Evolutionary conservation across 352 stramenopile genomes (phyloP).

Genomic region (Phytopythium vexans): DNA sequence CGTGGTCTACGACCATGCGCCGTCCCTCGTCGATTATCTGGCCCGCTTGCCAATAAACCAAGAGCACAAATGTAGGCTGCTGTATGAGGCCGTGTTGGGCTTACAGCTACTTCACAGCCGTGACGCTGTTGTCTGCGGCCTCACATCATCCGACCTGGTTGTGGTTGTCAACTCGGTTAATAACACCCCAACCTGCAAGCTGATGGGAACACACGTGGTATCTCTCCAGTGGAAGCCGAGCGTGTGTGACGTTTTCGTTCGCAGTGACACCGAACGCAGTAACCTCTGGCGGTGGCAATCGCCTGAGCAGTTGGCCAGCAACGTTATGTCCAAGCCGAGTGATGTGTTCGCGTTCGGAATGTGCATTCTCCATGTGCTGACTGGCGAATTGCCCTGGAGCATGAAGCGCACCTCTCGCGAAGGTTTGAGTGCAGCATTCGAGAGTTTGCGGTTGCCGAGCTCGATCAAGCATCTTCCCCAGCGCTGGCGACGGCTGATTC

Average conservation of each 20-base stretch:
- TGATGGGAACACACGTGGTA: neutral
- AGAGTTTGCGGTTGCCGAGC: neutral
- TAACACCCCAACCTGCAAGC: neutral
- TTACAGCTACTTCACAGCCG: slow-evolving; percentile 1
- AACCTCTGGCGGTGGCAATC: neutral
- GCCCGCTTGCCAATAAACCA: neutral
- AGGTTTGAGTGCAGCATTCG: neutral
- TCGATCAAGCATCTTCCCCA: neutral
- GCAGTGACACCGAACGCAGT: too few relatives aligned
- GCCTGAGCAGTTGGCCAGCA: neutral
- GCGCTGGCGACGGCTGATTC: neutral
- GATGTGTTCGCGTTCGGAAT: slow-evolving; percentile 6
- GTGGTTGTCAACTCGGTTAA: neutral
- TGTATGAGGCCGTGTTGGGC: neutral
- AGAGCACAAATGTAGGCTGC: slow-evolving; percentile 1
- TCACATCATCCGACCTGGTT: neutral
- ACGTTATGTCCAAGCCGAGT: neutral
- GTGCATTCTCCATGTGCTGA: slow-evolving; percentile 1
- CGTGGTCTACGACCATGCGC: neutral
- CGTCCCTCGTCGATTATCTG: neutral
- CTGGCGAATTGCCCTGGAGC: neutral
- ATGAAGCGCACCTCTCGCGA: too few relatives aligned
- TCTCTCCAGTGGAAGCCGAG: neutral
- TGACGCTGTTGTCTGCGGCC: neutral
- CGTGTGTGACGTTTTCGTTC: neutral